phyloP scores from a whole-genome alignment of 495 filamentous ascomycete species.

The Tuber indicum region DNA sequence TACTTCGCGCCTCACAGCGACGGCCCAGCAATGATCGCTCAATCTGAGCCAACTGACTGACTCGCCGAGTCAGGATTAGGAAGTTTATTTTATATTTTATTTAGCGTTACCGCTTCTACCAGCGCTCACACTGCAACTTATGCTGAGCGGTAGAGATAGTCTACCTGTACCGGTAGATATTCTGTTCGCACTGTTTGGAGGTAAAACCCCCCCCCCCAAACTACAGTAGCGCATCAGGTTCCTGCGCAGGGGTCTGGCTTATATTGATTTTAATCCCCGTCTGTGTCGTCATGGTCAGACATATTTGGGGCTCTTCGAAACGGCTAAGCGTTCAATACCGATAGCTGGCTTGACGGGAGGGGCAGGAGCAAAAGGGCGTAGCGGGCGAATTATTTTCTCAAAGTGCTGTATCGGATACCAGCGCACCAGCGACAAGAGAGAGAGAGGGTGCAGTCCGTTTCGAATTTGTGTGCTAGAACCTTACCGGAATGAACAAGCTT shows the following conservation, averaged over 20 bases:
- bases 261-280: constrained; percentile 33
- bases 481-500: neutral
- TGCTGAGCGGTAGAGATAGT: constrained; percentile 17
- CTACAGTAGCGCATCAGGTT: constrained; percentile 21
- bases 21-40: neutral
- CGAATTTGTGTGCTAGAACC: constrained; percentile 27
- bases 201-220: too few relatives aligned
- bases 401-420: constrained; percentile 19
- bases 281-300: constrained; percentile 37
- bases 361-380: constrained; percentile 26
- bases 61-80: too few relatives aligned
- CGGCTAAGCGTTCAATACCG: constrained; percentile 28
- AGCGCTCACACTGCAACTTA: constrained; percentile 12
- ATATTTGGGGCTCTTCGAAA: constrained; percentile 28
- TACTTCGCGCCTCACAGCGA: neutral
- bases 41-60: neutral
- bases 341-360: constrained; percentile 31
- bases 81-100: neutral
- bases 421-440: constrained; percentile 24
- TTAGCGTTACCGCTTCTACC: constrained; percentile 22
- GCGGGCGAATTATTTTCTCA: constrained; percentile 21
- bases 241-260: constrained; percentile 37
- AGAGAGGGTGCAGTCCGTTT: constrained; percentile 25
- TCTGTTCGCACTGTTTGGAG: constrained; percentile 23
- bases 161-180: neutral